These are phyloP conservation scores for Pisolithus albus DNA, from an alignment of 768 basidiomycete species.

Conservation along the genomic window DNA sequence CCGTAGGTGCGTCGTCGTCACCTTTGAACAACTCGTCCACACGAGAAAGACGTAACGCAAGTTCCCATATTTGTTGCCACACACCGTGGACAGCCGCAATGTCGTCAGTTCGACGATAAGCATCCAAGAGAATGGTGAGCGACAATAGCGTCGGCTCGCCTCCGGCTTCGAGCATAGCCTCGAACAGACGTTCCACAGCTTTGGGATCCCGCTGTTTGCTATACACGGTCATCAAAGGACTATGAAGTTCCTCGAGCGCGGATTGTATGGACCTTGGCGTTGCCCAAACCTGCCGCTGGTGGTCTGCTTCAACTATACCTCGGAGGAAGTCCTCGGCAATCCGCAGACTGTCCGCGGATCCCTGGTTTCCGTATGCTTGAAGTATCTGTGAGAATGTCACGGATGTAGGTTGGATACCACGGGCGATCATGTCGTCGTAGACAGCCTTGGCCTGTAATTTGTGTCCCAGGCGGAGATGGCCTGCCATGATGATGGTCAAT, in stretches of 20 bases:
- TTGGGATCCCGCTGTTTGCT: constrained; percentile 35
- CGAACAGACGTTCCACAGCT: constrained; percentile 52
- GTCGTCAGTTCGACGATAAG: constrained; percentile 56
- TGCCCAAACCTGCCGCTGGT: constrained; percentile 33
- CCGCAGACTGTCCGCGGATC: constrained; percentile 41
- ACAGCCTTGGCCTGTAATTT: constrained; percentile 50
- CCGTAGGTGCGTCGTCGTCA: constrained; percentile 6
- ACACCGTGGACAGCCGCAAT: constrained; percentile 47
- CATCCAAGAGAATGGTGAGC: constrained; percentile 62
- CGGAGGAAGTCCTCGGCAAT: constrained; percentile 64
- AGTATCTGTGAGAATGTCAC: constrained; percentile 67
- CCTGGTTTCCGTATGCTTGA: constrained; percentile 48
- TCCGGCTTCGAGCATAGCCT: constrained; percentile 46
- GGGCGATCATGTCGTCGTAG: constrained; percentile 63
- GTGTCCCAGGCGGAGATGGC: constrained; percentile 54
- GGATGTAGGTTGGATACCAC: constrained; percentile 60
- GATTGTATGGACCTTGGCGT: constrained; percentile 33
- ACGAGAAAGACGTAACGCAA: constrained; percentile 42
- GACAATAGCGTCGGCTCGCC: constrained; percentile 53
- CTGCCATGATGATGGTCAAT: constrained; percentile 70
- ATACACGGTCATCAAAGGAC: constrained; percentile 54
- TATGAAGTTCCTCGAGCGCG: constrained; percentile 50
- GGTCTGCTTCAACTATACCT: constrained; percentile 36
- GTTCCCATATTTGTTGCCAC: constrained; percentile 63
- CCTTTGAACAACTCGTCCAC: constrained; percentile 29